Evolutionary conservation across 1,139 yeast species (phyloP).

Genomic region (Hansenula sp.): DNA sequence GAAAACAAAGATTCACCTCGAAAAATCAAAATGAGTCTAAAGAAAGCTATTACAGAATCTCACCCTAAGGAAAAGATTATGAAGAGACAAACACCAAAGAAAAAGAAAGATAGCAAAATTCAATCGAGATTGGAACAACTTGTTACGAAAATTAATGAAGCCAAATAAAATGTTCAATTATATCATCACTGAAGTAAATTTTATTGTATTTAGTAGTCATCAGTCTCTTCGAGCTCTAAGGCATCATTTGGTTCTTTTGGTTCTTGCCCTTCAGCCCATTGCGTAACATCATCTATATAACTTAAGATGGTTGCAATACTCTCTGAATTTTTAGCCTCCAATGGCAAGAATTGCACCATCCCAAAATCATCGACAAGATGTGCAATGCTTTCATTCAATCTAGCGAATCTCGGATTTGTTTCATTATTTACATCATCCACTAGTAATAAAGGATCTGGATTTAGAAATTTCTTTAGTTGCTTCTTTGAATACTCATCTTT

Average conservation of each 20-base stretch:
- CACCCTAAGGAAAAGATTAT: neutral
- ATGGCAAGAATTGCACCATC: slow-evolving; percentile 94
- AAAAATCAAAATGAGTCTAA: neutral
- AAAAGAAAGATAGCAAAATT: slow-evolving; percentile 9
- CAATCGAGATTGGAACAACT: slow-evolving; percentile 23
- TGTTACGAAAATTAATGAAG: slow-evolving; percentile 14
- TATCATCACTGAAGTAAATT: slow-evolving; percentile 1
- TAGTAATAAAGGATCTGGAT: slow-evolving; percentile 85
- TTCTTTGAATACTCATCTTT: slow-evolving; percentile 71
- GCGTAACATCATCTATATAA: slow-evolving; percentile 94
- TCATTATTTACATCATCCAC: slow-evolving; percentile 44
- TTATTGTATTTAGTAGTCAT: slow-evolving; percentile 21
- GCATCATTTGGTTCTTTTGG: slow-evolving; percentile 93
- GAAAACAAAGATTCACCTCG: slow-evolving; percentile 1
- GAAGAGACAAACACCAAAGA: slow-evolving; percentile 1
- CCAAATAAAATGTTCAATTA: neutral
- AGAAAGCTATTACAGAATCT: slow-evolving; percentile 1
- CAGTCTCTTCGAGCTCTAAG: slow-evolving; percentile 49
- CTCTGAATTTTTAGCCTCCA: slow-evolving; percentile 79
- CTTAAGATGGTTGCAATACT: slow-evolving; percentile 81
- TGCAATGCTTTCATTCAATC: slow-evolving; percentile 78
- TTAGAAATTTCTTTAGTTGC: slow-evolving; percentile 76
- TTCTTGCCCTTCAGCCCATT: slow-evolving; percentile 95
- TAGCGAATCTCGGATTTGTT: slow-evolving; percentile 72
- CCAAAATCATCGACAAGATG: slow-evolving; percentile 94